Base-by-base conservation (phyloP, 129 eudicot genomes). In the Pittosporum tobira region DNA sequence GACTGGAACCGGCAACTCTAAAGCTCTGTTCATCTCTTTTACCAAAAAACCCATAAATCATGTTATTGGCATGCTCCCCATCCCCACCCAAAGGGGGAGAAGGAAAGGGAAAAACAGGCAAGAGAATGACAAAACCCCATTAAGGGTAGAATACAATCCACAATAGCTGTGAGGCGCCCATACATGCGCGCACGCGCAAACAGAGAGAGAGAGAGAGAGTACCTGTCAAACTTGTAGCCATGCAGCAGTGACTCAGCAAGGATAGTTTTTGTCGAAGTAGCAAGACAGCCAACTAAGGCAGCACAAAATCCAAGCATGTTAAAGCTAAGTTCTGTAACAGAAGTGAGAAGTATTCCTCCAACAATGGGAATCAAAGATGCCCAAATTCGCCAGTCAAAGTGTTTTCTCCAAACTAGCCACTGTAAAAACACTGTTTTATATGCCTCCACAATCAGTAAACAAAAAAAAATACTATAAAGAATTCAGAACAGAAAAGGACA, bases 141-240 rank as follows among this genome's bases (percentile, higher is more conserved):
- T n/a, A n/a, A n/a, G n/a, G n/a, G n/a, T n/a, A n/a, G n/a, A n/a
- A n/a, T n/a, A n/a, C n/a, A n/a, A n/a, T n/a, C n/a, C n/a, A n/a
- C n/a, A n/a, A n/a, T n/a, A n/a, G n/a, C n/a, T n/a, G n/a, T n/a
- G n/a, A n/a, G n/a, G n/a, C n/a, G n/a, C n/a, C n/a, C n/a, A n/a
- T n/a, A n/a, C n/a, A n/a, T n/a, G n/a, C n/a, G n/a, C n/a, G n/a
- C n/a, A n/a, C n/a, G n/a, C n/a, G n/a, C n/a, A n/a, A n/a, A n/a
- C n/a, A n/a, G 30, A 11, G 44, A 34, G 16, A 21, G 37, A 74
- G 31, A 49, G 38, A 44, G 53, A 65, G 26, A 5, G 47, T 83
- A 86, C 98, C 98, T 90, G 86, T 90, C 98, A 62, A 90, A 90
- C 78, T 90, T 90, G 75, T 85, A 90, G 21, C 98, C 98, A 74